Percentiles rank a stretch among this genome's conserved stretches.
Conservation (phyloP, 2,329 filamentous ascomycete species). For the Aquanectria penicillioides region DNA sequence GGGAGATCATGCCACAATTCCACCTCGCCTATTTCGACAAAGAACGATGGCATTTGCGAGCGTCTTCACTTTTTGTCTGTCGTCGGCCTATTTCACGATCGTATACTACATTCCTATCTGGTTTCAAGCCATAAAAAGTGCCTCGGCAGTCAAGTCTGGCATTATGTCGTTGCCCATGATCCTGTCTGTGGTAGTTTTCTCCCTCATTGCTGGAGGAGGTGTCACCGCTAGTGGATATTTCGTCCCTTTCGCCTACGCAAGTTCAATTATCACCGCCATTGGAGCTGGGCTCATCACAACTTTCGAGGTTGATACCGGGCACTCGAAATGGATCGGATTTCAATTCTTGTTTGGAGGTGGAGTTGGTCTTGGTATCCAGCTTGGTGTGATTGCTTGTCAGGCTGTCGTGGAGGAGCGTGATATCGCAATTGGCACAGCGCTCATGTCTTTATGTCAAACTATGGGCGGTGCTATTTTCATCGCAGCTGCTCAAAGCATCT, state of each 20-base stretch:
- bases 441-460: neutral
- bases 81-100: neutral
- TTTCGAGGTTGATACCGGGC: neutral
- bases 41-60: neutral
- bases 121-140: slow-evolving; percentile 8
- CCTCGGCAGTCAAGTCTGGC: slow-evolving; percentile 5
- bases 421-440: neutral
- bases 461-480: too few species aligned
- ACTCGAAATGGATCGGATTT: neutral
- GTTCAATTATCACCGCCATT: neutral
- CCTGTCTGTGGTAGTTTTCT: neutral
- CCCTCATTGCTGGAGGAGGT: neutral
- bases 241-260: neutral
- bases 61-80: neutral
- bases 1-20: neutral
- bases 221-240: neutral
- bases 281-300: neutral
- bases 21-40: neutral
- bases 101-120: slow-evolving; percentile 4
- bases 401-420: neutral
- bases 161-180: slow-evolving; percentile 7
- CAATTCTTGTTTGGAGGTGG: neutral
- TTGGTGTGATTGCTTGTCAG: neutral
- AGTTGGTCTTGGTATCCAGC: neutral
- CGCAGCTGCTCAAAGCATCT: too few species aligned